Percentiles rank a stretch among this genome's conserved stretches.
Evolutionary conservation across 2,329 filamentous ascomycete genomes (phyloP).

Genomic region (Nannizziopsis barbatae): DNA sequence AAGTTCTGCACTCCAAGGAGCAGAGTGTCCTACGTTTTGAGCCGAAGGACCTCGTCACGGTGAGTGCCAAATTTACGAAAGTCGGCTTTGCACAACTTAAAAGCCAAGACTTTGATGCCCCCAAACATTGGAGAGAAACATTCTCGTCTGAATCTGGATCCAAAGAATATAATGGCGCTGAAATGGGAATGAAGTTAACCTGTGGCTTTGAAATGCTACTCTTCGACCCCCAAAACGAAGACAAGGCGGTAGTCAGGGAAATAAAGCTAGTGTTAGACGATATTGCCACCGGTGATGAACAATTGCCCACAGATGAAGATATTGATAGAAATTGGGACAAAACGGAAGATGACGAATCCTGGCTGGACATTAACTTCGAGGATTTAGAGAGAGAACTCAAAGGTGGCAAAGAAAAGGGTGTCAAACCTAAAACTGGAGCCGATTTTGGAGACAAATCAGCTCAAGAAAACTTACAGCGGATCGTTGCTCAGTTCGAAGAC

Average conservation of each 20-base stretch:
- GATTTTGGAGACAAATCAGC: slow-evolving; percentile 37
- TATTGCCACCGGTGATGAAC: slow-evolving; percentile 57
- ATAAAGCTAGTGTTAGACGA: slow-evolving; percentile 67
- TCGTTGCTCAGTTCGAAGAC: slow-evolving; percentile 84
- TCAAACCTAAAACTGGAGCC: slow-evolving; percentile 17
- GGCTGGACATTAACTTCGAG: slow-evolving; percentile 83
- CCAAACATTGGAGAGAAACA: slow-evolving; percentile 46
- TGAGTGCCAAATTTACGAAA: slow-evolving; percentile 73
- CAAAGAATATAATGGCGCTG: slow-evolving; percentile 40
- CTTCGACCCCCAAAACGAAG: slow-evolving; percentile 53
- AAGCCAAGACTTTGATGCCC: slow-evolving; percentile 64
- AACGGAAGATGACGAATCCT: slow-evolving; percentile 72
- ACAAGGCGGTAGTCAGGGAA: slow-evolving; percentile 60
- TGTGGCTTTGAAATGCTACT: slow-evolving; percentile 86
- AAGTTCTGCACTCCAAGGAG: slow-evolving; percentile 51
- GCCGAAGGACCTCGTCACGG: slow-evolving; percentile 65
- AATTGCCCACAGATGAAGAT: slow-evolving; percentile 61
- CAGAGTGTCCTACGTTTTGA: slow-evolving; percentile 50
- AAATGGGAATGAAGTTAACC: slow-evolving; percentile 78
- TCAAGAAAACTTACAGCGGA: slow-evolving; percentile 61
- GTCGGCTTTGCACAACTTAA: slow-evolving; percentile 83
- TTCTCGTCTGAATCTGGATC: slow-evolving; percentile 33
- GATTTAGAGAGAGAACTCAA: slow-evolving; percentile 76
- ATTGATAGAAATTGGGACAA: slow-evolving; percentile 55
- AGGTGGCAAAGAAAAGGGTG: slow-evolving; percentile 31